Evolutionary conservation across 2,329 filamentous ascomycete species (phyloP).

Genomic region (Elsinoe ampelina): DNA sequence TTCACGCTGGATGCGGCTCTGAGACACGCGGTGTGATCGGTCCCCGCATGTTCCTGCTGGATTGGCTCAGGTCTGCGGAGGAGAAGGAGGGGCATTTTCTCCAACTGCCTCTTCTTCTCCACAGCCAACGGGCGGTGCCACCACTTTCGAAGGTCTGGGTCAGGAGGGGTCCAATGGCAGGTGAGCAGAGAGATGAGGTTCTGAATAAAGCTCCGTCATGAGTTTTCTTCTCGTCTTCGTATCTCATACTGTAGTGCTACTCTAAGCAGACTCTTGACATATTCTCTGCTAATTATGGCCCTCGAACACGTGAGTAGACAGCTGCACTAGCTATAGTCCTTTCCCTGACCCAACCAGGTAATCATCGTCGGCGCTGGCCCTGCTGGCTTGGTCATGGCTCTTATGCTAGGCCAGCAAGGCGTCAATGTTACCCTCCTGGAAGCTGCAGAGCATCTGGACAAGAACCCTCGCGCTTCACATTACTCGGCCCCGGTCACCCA

Average conservation of each 20-base stretch:
- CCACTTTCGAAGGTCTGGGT: not conserved
- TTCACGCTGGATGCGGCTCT: not conserved
- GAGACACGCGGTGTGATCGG: constrained; percentile 4
- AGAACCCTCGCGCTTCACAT: constrained; percentile 50
- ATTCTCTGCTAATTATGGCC: not conserved
- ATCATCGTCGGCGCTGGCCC: constrained; percentile 24
- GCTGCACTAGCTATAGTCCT: not conserved
- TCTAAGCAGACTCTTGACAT: not conserved
- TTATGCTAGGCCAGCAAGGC: constrained; percentile 45
- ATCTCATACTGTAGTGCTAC: not conserved
- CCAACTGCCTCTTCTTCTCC: constrained; percentile 1
- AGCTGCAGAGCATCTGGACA: constrained; percentile 44
- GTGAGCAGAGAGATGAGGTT: not conserved
- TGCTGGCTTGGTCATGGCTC: constrained; percentile 27
- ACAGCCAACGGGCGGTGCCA: not conserved
- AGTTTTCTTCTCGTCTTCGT: not conserved
- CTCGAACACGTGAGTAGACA: not conserved
- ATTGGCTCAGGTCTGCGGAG: not conserved
- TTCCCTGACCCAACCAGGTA: constrained; percentile 5
- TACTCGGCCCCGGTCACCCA: constrained; percentile 31
- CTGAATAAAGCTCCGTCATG: not conserved
- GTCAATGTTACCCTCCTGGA: constrained; percentile 50
- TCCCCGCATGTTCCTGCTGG: constrained; percentile 1
- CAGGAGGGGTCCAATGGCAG: not conserved
- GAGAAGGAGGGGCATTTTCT: constrained; percentile 7